A percentile compares a stretch with the other conserved stretches of the same genome.
Conservation (phyloP, 2,329 filamentous ascomycete species). For the Pseudogymnoascus sp. region DNA sequence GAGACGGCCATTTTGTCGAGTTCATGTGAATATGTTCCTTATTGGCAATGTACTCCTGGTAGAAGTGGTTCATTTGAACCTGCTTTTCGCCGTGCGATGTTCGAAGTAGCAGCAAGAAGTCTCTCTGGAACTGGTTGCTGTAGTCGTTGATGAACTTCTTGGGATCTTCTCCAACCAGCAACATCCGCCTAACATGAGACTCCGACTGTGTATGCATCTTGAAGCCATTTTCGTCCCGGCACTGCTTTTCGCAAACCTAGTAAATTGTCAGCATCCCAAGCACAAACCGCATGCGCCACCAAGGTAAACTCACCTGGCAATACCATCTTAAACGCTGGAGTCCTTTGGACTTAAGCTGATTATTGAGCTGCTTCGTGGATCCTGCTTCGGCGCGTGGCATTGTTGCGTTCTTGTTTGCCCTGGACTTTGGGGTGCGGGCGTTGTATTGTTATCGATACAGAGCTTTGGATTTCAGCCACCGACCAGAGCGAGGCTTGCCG, state of each 20-base stretch:
- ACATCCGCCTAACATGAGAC: constrained; percentile 82
- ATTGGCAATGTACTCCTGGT: constrained; percentile 85
- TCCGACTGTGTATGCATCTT: constrained; percentile 83
- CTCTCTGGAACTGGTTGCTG: constrained; percentile 70
- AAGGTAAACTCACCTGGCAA: constrained; percentile 52
- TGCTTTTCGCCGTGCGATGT: constrained; percentile 88
- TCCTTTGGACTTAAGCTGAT: constrained; percentile 80
- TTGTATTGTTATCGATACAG: neutral
- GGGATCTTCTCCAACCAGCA: constrained; percentile 79
- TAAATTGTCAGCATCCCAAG: constrained; percentile 12
- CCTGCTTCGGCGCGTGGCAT: constrained; percentile 94
- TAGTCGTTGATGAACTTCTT: constrained; percentile 78
- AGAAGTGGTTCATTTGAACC: constrained; percentile 85
- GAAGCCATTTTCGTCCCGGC: constrained; percentile 82
- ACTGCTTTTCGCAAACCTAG: constrained; percentile 68
- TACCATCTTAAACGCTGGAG: constrained; percentile 83
- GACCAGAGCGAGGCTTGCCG: neutral
- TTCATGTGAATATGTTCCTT: constrained; percentile 93
- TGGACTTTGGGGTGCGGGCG: neutral
- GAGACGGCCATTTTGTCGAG: constrained; percentile 75
- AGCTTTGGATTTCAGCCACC: neutral
- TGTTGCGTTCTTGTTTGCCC: neutral
- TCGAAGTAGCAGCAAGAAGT: constrained; percentile 69
- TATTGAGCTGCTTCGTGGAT: constrained; percentile 81
- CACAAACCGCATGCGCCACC: neutral